A percentile compares a stretch with the other conserved stretches of the same genome.
Conservation (phyloP, 495 filamentous ascomycete species). For the Penicillium verhagenii region DNA sequence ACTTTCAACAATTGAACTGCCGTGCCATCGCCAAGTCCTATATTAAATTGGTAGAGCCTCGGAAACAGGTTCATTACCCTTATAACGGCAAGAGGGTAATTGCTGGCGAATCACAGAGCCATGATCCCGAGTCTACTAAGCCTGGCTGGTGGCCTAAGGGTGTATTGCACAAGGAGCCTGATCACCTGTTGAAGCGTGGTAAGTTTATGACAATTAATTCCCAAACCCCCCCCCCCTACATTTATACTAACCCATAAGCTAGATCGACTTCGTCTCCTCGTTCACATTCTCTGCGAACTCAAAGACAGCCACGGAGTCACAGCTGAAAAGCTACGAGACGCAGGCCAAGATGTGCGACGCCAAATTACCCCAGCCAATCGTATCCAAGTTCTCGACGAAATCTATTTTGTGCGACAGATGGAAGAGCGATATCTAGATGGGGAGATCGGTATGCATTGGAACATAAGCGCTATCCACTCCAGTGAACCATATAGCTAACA, state of each 20-base stretch:
- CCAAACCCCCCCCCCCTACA: neutral
- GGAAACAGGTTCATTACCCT: constrained; percentile 80
- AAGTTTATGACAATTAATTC: constrained; percentile 26
- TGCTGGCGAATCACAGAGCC: constrained; percentile 37
- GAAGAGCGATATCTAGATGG: constrained; percentile 61
- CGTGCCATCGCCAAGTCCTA: constrained; percentile 68
- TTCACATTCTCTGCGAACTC: constrained; percentile 58
- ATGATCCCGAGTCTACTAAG: constrained; percentile 45
- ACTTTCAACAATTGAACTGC: constrained; percentile 48
- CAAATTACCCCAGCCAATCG: constrained; percentile 35
- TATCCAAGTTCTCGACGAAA: constrained; percentile 55
- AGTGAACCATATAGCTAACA: constrained; percentile 1
- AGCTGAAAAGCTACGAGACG: constrained; percentile 43
- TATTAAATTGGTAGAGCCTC: constrained; percentile 79
- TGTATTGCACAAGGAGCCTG: constrained; percentile 72
- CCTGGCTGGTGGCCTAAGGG: constrained; percentile 79
- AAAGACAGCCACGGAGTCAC: constrained; percentile 42
- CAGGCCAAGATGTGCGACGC: constrained; percentile 41
- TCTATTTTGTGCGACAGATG: constrained; percentile 62
- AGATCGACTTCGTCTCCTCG: constrained; percentile 62
- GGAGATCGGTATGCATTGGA: constrained; percentile 63
- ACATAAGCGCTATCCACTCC: no score
- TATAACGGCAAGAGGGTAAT: constrained; percentile 62
- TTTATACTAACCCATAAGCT: neutral
- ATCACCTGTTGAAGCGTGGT: constrained; percentile 75